A percentile compares a stretch with the other conserved stretches of the same genome.
Evolutionary conservation across 257 asterid species (phyloP).

Genomic region (Anisodus tanguticus): DNA sequence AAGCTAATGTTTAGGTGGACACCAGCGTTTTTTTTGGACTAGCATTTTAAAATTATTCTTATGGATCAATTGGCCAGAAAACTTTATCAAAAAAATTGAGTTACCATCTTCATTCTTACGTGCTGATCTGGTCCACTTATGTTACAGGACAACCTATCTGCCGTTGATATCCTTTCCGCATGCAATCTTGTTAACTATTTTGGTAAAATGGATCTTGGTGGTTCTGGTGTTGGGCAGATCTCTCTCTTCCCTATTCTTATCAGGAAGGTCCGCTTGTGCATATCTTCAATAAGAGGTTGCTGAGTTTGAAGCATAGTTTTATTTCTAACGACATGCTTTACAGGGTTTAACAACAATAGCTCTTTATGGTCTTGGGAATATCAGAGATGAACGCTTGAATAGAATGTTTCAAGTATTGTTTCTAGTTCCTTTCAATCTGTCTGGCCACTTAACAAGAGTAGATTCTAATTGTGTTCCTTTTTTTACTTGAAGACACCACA

Average conservation of each 20-base stretch:
- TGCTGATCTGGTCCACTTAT: slow-evolving; percentile 35
- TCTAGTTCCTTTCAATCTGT: neutral
- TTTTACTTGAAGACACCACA: slow-evolving; percentile 79
- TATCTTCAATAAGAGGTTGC: slow-evolving; percentile 31
- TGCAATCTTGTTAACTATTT: slow-evolving; percentile 98
- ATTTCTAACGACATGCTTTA: slow-evolving; percentile 28
- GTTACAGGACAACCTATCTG: slow-evolving; percentile 97
- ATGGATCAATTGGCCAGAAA: neutral
- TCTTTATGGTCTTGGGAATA: slow-evolving; percentile 97
- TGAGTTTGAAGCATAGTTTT: slow-evolving; percentile 23
- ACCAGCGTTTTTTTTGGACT: neutral
- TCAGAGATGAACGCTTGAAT: slow-evolving; percentile 96
- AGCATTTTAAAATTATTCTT: slow-evolving; percentile 5
- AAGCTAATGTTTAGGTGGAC: neutral
- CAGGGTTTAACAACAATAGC: slow-evolving; percentile 98
- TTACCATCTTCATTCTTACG: slow-evolving; percentile 27
- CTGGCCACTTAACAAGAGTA: slow-evolving; percentile 12
- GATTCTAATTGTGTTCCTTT: slow-evolving; percentile 30
- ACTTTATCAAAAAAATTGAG: neutral
- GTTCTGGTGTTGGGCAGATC: slow-evolving; percentile 97
- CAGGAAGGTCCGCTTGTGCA: slow-evolving; percentile 61
- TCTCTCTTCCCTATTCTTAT: slow-evolving; percentile 87
- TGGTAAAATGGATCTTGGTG: slow-evolving; percentile 95
- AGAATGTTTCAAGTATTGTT: slow-evolving; percentile 90
- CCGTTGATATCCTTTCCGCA: slow-evolving; percentile 97